Percentiles rank a stretch among this genome's conserved stretches.
Conservation (phyloP, 495 filamentous ascomycete genomes). For the Annulohypoxylon nitens region DNA sequence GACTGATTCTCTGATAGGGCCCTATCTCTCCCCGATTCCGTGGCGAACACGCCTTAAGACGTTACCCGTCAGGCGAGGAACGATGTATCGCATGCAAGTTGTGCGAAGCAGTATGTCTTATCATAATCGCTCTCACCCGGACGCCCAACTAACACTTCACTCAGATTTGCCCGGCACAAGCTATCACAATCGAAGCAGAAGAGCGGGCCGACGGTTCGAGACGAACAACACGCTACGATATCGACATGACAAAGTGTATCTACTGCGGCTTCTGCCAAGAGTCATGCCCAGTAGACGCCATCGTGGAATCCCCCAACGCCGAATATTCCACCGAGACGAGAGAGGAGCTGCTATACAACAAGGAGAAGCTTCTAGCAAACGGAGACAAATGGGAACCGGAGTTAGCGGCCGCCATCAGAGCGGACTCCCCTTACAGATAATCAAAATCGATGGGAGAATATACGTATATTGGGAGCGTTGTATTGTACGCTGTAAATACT, state of each 20-base stretch:
- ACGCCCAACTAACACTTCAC: conserved; percentile 17
- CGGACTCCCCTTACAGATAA: conserved; percentile 91
- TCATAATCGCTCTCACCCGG: not conserved
- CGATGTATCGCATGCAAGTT: conserved; percentile 99
- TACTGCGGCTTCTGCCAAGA: conserved; percentile 99
- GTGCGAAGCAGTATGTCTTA: conserved; percentile 81
- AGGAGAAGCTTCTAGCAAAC: conserved; percentile 88
- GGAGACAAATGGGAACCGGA: conserved; percentile 99
- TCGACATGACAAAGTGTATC: conserved; percentile 99
- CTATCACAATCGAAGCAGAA: conserved; percentile 98
- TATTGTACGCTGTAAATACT: conserved; percentile 47
- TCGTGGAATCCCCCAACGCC: conserved; percentile 96
- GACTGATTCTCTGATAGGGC: conserved; percentile 62
- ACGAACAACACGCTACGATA: conserved; percentile 96
- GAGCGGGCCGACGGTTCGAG: conserved; percentile 95
- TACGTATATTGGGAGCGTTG: conserved; percentile 19
- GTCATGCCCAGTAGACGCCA: conserved; percentile 97
- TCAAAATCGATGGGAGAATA: conserved; percentile 13
- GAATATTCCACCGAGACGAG: conserved; percentile 98
- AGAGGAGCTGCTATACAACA: conserved; percentile 98
- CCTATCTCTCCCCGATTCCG: conserved; percentile 98
- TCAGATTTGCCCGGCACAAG: conserved; percentile 91
- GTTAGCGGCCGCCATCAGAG: conserved; percentile 88
- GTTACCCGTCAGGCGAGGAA: conserved; percentile 97
- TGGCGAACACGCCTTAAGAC: conserved; percentile 93